A percentile compares a stretch with the other conserved stretches of the same genome.
Evolutionary conservation across 306 rosid genomes (phyloP).

Genomic region (Quercus suber): DNA sequence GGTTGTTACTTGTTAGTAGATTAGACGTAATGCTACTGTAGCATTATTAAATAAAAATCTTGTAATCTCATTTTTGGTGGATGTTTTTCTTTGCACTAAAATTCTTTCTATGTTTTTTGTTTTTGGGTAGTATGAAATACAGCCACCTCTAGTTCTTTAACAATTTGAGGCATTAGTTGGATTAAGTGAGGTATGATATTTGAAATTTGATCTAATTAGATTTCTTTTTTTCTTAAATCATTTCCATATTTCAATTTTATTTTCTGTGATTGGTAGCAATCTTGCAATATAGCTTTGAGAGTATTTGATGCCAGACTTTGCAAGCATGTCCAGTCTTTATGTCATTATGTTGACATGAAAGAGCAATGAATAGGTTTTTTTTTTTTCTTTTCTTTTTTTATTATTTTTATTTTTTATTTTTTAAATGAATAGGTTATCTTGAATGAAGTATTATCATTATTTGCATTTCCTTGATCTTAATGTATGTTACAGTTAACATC

Average conservation of each 20-base stretch:
- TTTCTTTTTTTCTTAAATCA: not conserved
- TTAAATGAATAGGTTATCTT: not conserved
- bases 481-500: too few relatives aligned
- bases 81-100: not conserved
- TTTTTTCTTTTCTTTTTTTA: too few relatives aligned
- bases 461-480: too few relatives aligned
- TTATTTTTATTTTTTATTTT: not conserved
- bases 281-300: too few relatives aligned
- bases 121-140: not conserved
- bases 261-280: not conserved
- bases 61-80: not conserved
- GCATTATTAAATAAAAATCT: not conserved
- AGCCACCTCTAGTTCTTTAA: not conserved
- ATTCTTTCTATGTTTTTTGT: not conserved
- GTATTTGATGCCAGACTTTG: too few relatives aligned
- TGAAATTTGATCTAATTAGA: not conserved
- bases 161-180: not conserved
- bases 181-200: not conserved
- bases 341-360: not conserved
- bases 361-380: not conserved
- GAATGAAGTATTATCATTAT: too few relatives aligned
- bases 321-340: not conserved
- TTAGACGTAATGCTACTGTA: slow-evolving; percentile 12
- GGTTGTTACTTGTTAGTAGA: slow-evolving; percentile 18
- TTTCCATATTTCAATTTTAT: not conserved